Percentiles rank a stretch among this genome's conserved stretches.
These are phyloP conservation scores for Triticum monococcum DNA, from an alignment of 176 grass and related monocot genomes.

Conservation along the genomic window DNA sequence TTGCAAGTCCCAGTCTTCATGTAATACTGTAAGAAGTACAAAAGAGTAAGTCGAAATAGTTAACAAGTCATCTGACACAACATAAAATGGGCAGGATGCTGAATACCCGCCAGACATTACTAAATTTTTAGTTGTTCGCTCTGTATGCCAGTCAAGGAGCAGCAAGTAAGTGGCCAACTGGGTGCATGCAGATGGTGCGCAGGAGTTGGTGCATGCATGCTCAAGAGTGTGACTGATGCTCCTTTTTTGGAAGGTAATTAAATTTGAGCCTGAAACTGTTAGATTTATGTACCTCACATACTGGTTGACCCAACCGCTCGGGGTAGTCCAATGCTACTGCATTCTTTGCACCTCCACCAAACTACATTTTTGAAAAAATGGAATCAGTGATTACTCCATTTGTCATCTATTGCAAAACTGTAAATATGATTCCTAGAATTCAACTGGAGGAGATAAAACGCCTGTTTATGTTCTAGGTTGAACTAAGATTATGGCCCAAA, in stretches of 20 bases:
- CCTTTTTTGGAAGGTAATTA: background rate
- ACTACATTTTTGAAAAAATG: constrained; percentile 26
- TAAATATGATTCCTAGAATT: background rate
- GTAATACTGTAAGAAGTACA: constrained; percentile 61
- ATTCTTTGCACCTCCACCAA: constrained; percentile 51
- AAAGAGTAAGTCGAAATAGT: constrained; percentile 5
- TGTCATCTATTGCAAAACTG: background rate
- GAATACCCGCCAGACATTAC: constrained; percentile 8
- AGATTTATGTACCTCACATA: constrained; percentile 66
- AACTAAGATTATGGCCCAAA: background rate
- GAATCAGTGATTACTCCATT: constrained; percentile 15
- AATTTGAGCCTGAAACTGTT: constrained; percentile 20
- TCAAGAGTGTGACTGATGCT: constrained; percentile 10
- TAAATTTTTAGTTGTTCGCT: constrained; percentile 5
- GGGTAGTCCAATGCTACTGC: constrained; percentile 52
- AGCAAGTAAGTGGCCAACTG: constrained; percentile 17
- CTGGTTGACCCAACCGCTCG: constrained; percentile 69
- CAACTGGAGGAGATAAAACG: background rate
- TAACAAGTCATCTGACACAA: constrained; percentile 19
- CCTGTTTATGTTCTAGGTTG: background rate
- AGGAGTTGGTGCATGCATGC: constrained; percentile 10
- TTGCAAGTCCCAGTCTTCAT: constrained; percentile 92
- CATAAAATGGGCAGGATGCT: background rate
- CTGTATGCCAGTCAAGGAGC: background rate
- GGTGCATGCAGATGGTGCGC: constrained; percentile 25